A percentile compares a stretch with the other conserved stretches of the same genome.
phyloP scores from a whole-genome alignment of 2,329 filamentous ascomycete species.

The Cladophialophora bantiana region DNA sequence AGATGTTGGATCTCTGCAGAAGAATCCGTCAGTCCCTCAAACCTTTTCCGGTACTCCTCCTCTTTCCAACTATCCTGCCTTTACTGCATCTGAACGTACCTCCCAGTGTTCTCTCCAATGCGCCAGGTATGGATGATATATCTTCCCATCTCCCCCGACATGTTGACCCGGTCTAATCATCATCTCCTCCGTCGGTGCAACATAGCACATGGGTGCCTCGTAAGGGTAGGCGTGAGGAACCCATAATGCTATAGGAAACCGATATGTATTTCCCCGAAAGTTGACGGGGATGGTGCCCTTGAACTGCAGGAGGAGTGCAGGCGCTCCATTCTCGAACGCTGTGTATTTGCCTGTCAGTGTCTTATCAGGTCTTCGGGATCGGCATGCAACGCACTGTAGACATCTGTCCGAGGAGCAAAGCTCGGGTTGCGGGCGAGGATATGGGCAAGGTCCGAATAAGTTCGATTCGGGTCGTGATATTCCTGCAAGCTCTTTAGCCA shows the following conservation, averaged over 20 bases:
- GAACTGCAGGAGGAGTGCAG: conserved; percentile 84
- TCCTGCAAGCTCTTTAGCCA: conserved; percentile 64
- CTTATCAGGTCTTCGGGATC: conserved; percentile 6
- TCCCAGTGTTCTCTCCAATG: conserved; percentile 91
- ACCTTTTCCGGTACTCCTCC: neutral
- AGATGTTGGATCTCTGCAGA: conserved; percentile 76
- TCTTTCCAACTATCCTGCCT: neutral
- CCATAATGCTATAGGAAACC: conserved; percentile 93
- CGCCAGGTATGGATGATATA: conserved; percentile 95
- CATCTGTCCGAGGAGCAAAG: conserved; percentile 81
- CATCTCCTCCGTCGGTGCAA: conserved; percentile 88
- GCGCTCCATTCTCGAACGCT: conserved; percentile 89
- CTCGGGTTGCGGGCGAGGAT: conserved; percentile 80
- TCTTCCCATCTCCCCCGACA: conserved; percentile 81
- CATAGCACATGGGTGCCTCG: conserved; percentile 85
- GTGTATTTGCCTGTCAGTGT: conserved; percentile 28
- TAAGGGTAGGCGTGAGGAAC: conserved; percentile 87
- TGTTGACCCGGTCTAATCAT: conserved; percentile 89
- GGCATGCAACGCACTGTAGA: conserved; percentile 74
- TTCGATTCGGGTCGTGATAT: conserved; percentile 90
- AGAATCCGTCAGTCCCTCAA: neutral
- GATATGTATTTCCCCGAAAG: conserved; percentile 87
- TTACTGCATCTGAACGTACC: conserved; percentile 62
- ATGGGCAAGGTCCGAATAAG: conserved; percentile 89
- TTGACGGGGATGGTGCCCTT: conserved; percentile 87